Percentiles rank a stretch among this genome's conserved stretches.
Conservation (phyloP, 73 alveolate species). For the Paramecium primaurelia region DNA sequence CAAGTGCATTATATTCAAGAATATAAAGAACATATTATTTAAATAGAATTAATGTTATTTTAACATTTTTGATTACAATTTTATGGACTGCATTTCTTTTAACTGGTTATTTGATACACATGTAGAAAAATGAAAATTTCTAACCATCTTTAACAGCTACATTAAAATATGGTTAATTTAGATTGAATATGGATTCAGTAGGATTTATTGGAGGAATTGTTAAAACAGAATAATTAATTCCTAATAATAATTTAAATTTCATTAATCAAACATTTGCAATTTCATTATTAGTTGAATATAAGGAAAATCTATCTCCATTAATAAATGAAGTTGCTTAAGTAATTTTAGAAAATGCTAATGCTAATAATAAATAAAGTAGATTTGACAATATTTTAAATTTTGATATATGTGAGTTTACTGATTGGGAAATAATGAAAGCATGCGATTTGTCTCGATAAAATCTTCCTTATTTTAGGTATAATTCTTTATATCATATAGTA, state of each 20-base stretch:
- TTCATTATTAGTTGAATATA: neutral
- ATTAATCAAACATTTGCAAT: neutral
- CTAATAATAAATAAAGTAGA: neutral
- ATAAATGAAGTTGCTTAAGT: neutral
- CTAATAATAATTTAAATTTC: neutral
- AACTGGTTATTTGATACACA: conserved; percentile 16
- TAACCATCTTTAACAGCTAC: neutral
- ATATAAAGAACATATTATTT: neutral
- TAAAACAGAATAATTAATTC: neutral
- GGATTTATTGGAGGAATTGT: neutral
- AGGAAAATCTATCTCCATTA: neutral
- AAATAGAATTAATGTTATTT: neutral
- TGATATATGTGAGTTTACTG: neutral
- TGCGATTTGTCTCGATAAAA: neutral
- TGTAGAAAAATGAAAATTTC: neutral
- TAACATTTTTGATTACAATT: neutral
- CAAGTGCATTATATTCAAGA: conserved; percentile 12
- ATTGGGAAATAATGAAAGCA: neutral
- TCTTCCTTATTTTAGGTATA: neutral
- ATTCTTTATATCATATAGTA: neutral
- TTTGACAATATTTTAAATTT: neutral
- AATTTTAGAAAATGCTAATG: neutral
- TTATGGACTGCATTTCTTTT: neutral
- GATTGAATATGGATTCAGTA: neutral
- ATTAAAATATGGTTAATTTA: neutral